Evolutionary conservation across 257 asterid genomes (phyloP).

Genomic region (Sherardia arvensis): DNA sequence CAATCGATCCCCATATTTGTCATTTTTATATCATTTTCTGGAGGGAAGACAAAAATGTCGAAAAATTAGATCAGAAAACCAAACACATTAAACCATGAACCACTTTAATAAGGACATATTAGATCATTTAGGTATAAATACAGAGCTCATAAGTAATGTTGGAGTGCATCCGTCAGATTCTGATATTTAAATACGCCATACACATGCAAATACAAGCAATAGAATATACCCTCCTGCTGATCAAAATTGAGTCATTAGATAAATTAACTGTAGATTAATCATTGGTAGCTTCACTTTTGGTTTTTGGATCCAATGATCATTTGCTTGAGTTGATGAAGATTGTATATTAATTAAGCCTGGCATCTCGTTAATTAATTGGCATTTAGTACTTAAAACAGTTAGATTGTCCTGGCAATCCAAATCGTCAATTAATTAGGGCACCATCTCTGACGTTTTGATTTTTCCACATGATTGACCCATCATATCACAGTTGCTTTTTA

Average conservation of each 20-base stretch:
- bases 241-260: background rate
- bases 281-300: background rate
- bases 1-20: no score
- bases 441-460: background rate
- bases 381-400: background rate
- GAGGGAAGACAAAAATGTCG: no score
- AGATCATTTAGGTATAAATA: no score
- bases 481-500: background rate
- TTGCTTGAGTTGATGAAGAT: background rate
- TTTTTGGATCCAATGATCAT: conserved; percentile 3
- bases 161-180: no score
- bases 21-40: no score
- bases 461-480: background rate
- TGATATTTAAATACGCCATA: background rate
- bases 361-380: conserved; percentile 1
- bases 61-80: no score
- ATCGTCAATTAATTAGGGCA: background rate
- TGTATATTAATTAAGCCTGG: conserved; percentile 13
- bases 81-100: no score
- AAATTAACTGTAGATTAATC: background rate
- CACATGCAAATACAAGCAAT: background rate
- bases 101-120: no score
- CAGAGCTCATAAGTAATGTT: no score
- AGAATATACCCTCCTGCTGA: background rate
- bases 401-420: conserved; percentile 12